Evolutionary conservation across 169 alveolate genomes (phyloP), one percentile per base, ranked within the genome.

Genomic region (Eimeria necatrix): DNA sequence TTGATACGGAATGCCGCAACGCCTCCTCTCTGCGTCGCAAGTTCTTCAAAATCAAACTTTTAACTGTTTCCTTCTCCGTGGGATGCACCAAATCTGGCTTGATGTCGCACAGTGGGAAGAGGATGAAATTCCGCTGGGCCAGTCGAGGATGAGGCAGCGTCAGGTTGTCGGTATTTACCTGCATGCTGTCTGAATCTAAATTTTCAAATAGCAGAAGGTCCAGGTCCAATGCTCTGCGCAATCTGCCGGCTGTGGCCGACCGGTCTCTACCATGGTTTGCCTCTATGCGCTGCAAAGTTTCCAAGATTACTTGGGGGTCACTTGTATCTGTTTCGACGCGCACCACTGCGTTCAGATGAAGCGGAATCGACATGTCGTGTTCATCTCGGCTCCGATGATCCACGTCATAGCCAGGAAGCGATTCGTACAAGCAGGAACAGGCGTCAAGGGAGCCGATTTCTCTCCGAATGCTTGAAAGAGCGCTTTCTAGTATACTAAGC

Each of bases 61-160:
- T 51, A 24, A 89, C 14, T 4, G 88, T n/a, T 14, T 46, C 41
- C 14, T 80, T 88, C 51, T 51, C 88, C 0, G 73, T 64, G 52
- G 96, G 96, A 71, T 95, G 96, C 46, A 48, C 24, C 70, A 56
- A 76, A 26, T 48, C 76, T 14, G 96, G 96, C 20, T 71, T 73
- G 87, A 95, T 52, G 85, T 95, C 96, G 59, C 86, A 56, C 49
- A 95, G 95, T 2, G 96, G 96, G 20, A 74, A 93, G 24, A 95
- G 89, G 41, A 95, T 96, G 76, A 95, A 95, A 22, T 91, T 86
- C 4, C 96, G 41, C 89, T 83, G 61, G 4, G 61, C 60, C 26
- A 95, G 12, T 0, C 95, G 96, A 12, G 95, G 96, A 92, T 95
- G 96, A 32, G 96, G 96, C 20, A 95, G 51, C 24, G 49, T 68